Percentiles rank a stretch among this genome's conserved stretches.
These are phyloP conservation scores for Solanum lignicaule DNA, from an alignment of 257 asterid species.

Conservation along the genomic window DNA sequence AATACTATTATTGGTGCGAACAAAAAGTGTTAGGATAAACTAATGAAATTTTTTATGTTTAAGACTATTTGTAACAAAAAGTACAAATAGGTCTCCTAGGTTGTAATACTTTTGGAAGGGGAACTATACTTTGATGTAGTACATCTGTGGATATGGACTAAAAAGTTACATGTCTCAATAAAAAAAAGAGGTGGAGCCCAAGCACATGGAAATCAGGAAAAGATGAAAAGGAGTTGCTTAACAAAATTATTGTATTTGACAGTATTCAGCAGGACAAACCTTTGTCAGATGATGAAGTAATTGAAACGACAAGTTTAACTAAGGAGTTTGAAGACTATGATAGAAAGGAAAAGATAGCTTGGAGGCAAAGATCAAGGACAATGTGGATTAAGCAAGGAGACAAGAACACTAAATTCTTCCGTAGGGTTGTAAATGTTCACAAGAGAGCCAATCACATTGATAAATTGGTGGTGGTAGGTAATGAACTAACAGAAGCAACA, in stretches of 20 bases:
- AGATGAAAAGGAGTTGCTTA: neutral
- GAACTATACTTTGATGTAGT: too few species aligned
- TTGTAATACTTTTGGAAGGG: too few species aligned
- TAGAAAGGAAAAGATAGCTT: neutral
- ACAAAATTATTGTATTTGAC: too few species aligned
- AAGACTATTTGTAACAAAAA: too few species aligned
- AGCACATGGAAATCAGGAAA: neutral
- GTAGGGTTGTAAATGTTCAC: neutral
- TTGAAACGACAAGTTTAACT: neutral
- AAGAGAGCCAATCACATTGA: neutral
- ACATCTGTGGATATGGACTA: too few species aligned
- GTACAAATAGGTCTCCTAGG: too few species aligned
- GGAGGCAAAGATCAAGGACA: neutral
- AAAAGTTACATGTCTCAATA: too few species aligned
- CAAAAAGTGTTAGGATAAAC: too few species aligned
- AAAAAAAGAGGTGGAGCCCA: neutral
- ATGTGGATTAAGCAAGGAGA: neutral
- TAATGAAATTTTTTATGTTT: too few species aligned
- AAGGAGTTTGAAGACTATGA: neutral
- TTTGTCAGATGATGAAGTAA: neutral
- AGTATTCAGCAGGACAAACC: neutral
- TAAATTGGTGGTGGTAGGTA: neutral
- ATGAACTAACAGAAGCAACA: neutral
- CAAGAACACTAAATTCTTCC: neutral
- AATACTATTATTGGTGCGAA: too few species aligned